phyloP scores from a whole-genome alignment of 2,329 filamentous ascomycete species.

The Fusarium hainanense region DNA sequence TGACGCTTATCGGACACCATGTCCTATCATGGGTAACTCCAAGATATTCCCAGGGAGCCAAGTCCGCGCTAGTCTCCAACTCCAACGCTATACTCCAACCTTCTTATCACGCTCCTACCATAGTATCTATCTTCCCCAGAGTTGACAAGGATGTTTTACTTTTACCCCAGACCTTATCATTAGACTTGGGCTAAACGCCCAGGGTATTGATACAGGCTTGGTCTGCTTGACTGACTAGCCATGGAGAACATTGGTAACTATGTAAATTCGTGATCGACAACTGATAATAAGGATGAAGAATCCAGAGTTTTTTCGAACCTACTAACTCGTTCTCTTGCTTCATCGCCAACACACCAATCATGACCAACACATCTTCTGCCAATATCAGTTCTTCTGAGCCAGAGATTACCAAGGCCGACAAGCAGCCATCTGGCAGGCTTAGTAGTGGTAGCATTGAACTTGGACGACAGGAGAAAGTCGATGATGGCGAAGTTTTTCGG shows the following conservation, averaged over 20 bases:
- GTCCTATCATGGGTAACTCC: conserved; percentile 45
- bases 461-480: conserved; percentile 31
- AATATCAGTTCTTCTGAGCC: conserved; percentile 23
- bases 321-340: background rate
- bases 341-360: background rate
- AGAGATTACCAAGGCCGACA: conserved; percentile 17
- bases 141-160: conserved; percentile 13
- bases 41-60: background rate
- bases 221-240: background rate
- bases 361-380: background rate
- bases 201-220: background rate
- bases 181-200: background rate
- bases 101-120: conserved; percentile 9
- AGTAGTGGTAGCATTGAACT: conserved; percentile 34
- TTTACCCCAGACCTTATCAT: conserved; percentile 29
- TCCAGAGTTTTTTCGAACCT: background rate
- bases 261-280: conserved; percentile 14
- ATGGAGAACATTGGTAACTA: background rate
- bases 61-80: conserved; percentile 15
- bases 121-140: conserved; percentile 26
- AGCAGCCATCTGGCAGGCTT: conserved; percentile 15
- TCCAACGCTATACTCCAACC: conserved; percentile 19
- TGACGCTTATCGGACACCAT: conserved; percentile 4
- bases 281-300: conserved; percentile 11
- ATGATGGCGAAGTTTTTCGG: conserved; percentile 59